These are phyloP conservation scores for Coprinopsis marcescibilis DNA, from an alignment of 768 basidiomycete genomes.

Conservation along the genomic window DNA sequence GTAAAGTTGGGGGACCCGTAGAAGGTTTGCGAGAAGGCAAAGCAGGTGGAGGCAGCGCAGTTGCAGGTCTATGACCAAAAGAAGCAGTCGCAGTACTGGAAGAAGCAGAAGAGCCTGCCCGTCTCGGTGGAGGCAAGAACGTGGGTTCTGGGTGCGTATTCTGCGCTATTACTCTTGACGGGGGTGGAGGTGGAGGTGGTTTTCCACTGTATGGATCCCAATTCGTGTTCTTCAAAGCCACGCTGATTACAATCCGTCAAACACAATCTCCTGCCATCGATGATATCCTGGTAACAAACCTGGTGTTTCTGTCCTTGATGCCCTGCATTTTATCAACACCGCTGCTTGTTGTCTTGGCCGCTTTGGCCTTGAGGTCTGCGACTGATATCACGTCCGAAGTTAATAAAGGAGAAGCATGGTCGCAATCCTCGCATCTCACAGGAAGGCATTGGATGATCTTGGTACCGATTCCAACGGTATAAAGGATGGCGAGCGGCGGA, in stretches of 20 bases:
- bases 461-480: not conserved
- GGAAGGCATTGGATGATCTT: constrained; percentile 22
- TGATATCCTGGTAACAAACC: constrained; percentile 24
- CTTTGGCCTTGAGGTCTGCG: constrained; percentile 62
- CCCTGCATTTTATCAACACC: constrained; percentile 45
- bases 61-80: constrained; percentile 20
- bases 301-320: constrained; percentile 52
- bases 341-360: constrained; percentile 54
- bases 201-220: constrained; percentile 58
- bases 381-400: constrained; percentile 29
- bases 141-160: constrained; percentile 26
- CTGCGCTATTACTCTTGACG: constrained; percentile 29
- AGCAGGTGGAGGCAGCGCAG: constrained; percentile 23
- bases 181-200: constrained; percentile 46
- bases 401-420: no score
- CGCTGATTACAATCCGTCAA: constrained; percentile 26
- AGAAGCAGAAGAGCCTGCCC: constrained; percentile 20
- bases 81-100: constrained; percentile 13
- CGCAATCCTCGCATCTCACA: constrained; percentile 20
- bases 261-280: not conserved
- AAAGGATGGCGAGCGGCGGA: no score
- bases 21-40: constrained; percentile 17
- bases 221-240: constrained; percentile 53
- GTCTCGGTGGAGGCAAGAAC: constrained; percentile 33
- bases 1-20: constrained; percentile 9